phyloP scores from a whole-genome alignment of 2,329 filamentous ascomycete species.

The Fusarium multiceps region DNA sequence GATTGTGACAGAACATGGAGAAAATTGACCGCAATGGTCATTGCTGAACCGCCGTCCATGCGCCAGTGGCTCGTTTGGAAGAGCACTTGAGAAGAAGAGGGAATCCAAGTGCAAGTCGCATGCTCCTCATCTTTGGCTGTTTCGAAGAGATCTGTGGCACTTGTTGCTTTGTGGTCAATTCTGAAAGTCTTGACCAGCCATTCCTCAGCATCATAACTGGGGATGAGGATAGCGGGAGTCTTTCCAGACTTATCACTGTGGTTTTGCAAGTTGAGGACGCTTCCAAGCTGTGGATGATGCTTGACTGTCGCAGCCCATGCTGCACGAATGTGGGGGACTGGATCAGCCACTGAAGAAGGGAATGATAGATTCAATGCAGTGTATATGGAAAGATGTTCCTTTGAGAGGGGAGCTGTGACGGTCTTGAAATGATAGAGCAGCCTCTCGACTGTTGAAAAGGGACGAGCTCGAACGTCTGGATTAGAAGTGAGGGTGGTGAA shows the following conservation, averaged over 20 bases:
- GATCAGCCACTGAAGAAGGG: background rate
- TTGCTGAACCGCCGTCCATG: background rate
- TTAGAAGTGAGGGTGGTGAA: background rate
- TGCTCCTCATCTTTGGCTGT: slow-evolving; percentile 6
- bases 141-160: background rate
- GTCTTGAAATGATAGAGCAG: slow-evolving; percentile 4
- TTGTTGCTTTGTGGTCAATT: background rate
- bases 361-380: background rate
- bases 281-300: slow-evolving; percentile 7
- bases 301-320: background rate
- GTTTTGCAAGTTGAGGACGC: background rate
- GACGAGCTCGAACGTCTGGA: background rate
- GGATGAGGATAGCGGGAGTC: background rate
- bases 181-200: slow-evolving; percentile 5
- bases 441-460: slow-evolving; percentile 6
- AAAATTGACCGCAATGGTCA: slow-evolving; percentile 9
- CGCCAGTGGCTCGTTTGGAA: slow-evolving; percentile 12
- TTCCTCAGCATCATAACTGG: background rate
- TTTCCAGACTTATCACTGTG: background rate
- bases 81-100: background rate
- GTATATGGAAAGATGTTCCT: slow-evolving; percentile 10
- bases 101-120: slow-evolving; percentile 8
- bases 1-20: slow-evolving; percentile 7
- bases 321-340: slow-evolving; percentile 1
- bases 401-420: background rate